These are phyloP conservation scores for Populus hybrid DNA, from an alignment of 441 rosid genomes.

Conservation along the genomic window DNA sequence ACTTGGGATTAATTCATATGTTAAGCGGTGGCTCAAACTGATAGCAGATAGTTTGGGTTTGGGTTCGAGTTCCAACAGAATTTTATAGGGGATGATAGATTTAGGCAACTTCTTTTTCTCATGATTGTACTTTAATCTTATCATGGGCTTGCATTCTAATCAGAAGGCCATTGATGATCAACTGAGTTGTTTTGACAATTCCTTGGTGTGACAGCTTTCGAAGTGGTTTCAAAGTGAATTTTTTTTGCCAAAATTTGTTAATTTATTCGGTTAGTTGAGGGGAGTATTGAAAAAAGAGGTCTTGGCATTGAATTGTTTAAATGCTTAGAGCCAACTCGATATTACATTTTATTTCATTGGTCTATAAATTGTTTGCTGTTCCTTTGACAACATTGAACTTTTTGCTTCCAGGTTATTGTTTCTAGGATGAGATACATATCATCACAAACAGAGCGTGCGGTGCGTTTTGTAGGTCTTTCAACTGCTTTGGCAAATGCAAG, in stretches of 20 bases:
- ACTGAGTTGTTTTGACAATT: background rate
- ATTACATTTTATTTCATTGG: constrained; percentile 1
- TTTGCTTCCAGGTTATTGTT: constrained; percentile 80
- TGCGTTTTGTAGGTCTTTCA: constrained; percentile 96
- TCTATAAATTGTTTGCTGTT: constrained; percentile 15
- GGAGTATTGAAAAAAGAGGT: background rate
- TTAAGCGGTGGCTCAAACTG: background rate
- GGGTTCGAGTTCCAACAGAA: background rate
- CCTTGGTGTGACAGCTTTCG: background rate
- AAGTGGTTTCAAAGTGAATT: background rate
- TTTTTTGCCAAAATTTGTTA: background rate
- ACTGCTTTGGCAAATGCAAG: constrained; percentile 99
- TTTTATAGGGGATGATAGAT: background rate
- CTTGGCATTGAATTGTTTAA: background rate
- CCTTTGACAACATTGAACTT: constrained; percentile 10
- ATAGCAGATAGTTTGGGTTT: background rate
- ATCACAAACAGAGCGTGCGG: constrained; percentile 91
- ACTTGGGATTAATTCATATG: no score
- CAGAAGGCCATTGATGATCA: background rate
- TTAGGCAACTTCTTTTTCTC: background rate
- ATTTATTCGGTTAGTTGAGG: background rate
- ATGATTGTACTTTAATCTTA: background rate
- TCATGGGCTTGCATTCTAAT: background rate
- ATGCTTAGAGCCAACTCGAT: background rate
- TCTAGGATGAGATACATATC: constrained; percentile 99